These are phyloP conservation scores for Didymella lethalis DNA, from an alignment of 2,329 filamentous ascomycete genomes.

Conservation along the genomic window DNA sequence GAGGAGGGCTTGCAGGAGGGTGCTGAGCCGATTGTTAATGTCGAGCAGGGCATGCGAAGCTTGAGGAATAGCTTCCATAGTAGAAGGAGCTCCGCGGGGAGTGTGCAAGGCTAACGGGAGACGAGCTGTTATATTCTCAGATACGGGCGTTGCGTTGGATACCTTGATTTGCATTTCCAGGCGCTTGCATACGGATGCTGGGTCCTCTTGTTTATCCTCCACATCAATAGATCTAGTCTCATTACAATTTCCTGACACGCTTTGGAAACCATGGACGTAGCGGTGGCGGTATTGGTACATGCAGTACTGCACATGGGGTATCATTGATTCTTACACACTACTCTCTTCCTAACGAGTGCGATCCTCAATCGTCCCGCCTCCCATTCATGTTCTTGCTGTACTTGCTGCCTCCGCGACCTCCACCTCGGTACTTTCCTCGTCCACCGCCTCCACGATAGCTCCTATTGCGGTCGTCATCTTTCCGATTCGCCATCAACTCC, in stretches of 20 bases:
- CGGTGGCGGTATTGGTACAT: no score
- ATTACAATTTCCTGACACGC: no score
- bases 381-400: constrained; percentile 27
- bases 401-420: constrained; percentile 11
- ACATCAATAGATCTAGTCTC: no score
- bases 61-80: constrained; percentile 31
- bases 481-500: constrained; percentile 42
- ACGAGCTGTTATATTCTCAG: no score
- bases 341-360: no score
- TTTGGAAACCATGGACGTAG: no score
- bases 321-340: no score
- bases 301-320: no score
- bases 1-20: constrained; percentile 36
- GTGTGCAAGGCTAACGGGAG: neutral
- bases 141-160: neutral
- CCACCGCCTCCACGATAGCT: constrained; percentile 32
- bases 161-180: neutral
- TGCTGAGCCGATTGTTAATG: constrained; percentile 7
- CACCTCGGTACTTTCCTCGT: constrained; percentile 19
- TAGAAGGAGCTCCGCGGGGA: constrained; percentile 22
- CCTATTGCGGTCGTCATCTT: constrained; percentile 31
- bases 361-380: no score
- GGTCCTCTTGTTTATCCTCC: neutral
- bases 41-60: constrained; percentile 27
- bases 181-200: neutral